These are phyloP conservation scores for Diplodia corticola DNA, from an alignment of 2,329 filamentous ascomycete species.

Conservation along the genomic window DNA sequence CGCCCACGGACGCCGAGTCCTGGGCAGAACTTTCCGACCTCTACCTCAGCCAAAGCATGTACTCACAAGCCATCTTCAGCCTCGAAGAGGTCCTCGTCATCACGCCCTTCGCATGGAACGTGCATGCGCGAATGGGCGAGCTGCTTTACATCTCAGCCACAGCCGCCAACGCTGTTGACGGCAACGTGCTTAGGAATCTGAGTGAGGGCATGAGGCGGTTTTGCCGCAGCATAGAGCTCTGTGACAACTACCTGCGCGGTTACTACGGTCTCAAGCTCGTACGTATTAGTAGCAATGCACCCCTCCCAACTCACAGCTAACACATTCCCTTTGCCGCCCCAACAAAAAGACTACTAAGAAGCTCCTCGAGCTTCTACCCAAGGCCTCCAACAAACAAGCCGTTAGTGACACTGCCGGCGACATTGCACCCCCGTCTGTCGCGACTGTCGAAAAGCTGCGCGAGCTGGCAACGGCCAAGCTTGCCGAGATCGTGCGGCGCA, in stretches of 20 bases:
- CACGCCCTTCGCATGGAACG: constrained; percentile 92
- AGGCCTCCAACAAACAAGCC: constrained; percentile 28
- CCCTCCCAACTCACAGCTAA: not conserved
- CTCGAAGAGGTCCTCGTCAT: constrained; percentile 88
- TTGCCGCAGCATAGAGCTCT: constrained; percentile 87
- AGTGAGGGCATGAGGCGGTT: constrained; percentile 80
- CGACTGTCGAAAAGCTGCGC: constrained; percentile 67
- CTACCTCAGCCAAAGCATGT: constrained; percentile 77
- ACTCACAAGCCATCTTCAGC: constrained; percentile 80
- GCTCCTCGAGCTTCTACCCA: constrained; percentile 31
- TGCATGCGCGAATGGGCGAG: constrained; percentile 86
- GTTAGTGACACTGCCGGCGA: constrained; percentile 40
- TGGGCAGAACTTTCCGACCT: constrained; percentile 91
- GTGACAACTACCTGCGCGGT: constrained; percentile 86
- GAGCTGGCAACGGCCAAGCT: constrained; percentile 73
- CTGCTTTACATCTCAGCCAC: constrained; percentile 68
- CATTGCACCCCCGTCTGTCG: constrained; percentile 54
- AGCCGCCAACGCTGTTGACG: constrained; percentile 38
- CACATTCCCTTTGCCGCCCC: not conserved
- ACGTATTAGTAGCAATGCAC: constrained; percentile 33
- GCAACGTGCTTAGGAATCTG: constrained; percentile 52
- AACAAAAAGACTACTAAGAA: constrained; percentile 23
- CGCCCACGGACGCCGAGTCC: constrained; percentile 86
- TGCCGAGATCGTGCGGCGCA: constrained; percentile 70
- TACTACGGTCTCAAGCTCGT: constrained; percentile 89